Percentiles rank a stretch among this genome's conserved stretches.
Evolutionary conservation across 768 basidiomycete species (phyloP).

Genomic region (Amanita thiersii): DNA sequence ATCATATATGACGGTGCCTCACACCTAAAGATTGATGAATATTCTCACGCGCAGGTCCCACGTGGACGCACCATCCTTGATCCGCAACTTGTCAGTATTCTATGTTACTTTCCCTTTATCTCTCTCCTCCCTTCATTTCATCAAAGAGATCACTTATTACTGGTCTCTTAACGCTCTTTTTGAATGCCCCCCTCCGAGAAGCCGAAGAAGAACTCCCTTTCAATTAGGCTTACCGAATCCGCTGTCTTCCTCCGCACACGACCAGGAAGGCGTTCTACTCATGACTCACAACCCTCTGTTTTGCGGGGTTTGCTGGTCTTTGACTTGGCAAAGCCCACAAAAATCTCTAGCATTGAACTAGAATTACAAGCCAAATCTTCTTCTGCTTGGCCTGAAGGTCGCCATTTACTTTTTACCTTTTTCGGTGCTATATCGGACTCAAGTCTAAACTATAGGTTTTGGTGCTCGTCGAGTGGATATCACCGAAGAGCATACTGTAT

Average conservation of each 20-base stretch:
- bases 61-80: no score
- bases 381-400: constrained; percentile 86
- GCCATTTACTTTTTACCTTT: constrained; percentile 5
- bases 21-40: no score
- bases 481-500: constrained; percentile 68
- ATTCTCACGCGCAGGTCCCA: no score
- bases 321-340: constrained; percentile 63
- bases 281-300: constrained; percentile 36
- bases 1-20: no score
- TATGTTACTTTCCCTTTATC: no score
- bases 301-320: constrained; percentile 57
- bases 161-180: no score
- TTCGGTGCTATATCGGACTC: constrained; percentile 2
- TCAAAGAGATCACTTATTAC: no score
- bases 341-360: constrained; percentile 80
- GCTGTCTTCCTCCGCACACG: constrained; percentile 56
- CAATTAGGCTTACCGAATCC: constrained; percentile 63
- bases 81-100: no score
- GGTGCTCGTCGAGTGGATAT: constrained; percentile 71
- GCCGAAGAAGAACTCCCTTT: constrained; percentile 33
- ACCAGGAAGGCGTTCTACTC: constrained; percentile 27
- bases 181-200: constrained; percentile 7
- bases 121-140: no score
- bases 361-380: constrained; percentile 64
- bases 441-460: constrained; percentile 30